Evolutionary conservation across 2,329 filamentous ascomycete species (phyloP), one percentile per base, ranked within the genome.

Genomic region (Onygenales sp.): DNA sequence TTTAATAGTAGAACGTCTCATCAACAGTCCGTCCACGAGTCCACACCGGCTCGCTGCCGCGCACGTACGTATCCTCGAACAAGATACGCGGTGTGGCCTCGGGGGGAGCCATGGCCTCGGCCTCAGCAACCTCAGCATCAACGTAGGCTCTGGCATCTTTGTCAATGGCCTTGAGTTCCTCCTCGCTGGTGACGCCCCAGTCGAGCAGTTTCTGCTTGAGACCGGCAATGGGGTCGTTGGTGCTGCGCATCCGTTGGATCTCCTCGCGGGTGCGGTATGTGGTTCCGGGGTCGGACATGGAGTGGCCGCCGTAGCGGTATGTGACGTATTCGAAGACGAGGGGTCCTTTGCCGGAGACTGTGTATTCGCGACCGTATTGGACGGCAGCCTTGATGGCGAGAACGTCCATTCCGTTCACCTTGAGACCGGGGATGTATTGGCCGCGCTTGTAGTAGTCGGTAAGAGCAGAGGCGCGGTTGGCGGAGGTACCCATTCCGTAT

Each of bases 371-470:
- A 69, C 86, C 90, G 78, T 95, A 91, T 75, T 92, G 80, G 66
- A 95, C 90, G 60, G 93, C 93, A 51, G 92, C 90, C 82, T 95
- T 95, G 73, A 96, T 92, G 60, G 93, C 92, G 59, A 98, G 87
- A 65, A 95, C 90, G 71, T 98, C 93, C 93, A 98, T 98, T 69
- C 89, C 93, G 78, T 98, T 98, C 74, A 98, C 89, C 83, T 98
- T 98, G 66, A 98, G 84, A 78, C 93, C 93, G 55, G 93, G 92
- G 63, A 98, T 98, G 81, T 97, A 98, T 78, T 98, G 93, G 62
- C 93, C 93, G 77, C 93, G 92, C 86, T 97, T 97, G 84, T 98
- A 97, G 85, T 98, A 98, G 75, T 98, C 93, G 73, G 93, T 97
- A 70, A 96, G 78, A 65, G 93, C 93, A 57, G 93, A 92, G 57